Percentiles rank a stretch among this genome's conserved stretches.
phyloP scores from a whole-genome alignment of 2,329 filamentous ascomycete species.

The Claviceps purpurea region DNA sequence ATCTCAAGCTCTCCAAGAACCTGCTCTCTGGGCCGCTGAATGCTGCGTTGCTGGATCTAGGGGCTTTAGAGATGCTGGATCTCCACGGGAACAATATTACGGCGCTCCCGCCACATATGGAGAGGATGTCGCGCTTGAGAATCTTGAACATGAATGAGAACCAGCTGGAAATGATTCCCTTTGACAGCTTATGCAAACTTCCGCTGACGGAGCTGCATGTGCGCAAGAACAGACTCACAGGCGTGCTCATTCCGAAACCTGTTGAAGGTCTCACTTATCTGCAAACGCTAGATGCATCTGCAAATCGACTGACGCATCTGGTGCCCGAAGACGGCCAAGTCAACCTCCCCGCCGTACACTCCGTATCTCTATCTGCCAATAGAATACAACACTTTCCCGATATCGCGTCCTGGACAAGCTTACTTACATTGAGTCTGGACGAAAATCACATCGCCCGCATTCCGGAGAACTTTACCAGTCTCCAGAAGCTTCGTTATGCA shows the following conservation, averaged over 20 bases:
- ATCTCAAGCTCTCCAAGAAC: constrained; percentile 74
- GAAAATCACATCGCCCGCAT: constrained; percentile 68
- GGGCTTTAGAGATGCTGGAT: constrained; percentile 66
- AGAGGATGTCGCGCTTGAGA: constrained; percentile 55
- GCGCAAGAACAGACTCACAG: constrained; percentile 65
- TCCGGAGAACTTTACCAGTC: constrained; percentile 59
- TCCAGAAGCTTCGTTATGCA: constrained; percentile 57
- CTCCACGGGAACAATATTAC: constrained; percentile 69
- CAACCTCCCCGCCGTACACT: constrained; percentile 57
- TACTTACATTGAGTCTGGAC: constrained; percentile 62
- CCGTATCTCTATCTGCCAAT: constrained; percentile 69
- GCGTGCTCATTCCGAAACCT: constrained; percentile 53
- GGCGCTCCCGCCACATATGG: constrained; percentile 52
- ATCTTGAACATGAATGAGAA: constrained; percentile 74
- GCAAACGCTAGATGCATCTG: constrained; percentile 64
- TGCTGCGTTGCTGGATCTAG: constrained; percentile 47
- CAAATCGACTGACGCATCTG: constrained; percentile 55
- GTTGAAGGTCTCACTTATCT: constrained; percentile 48
- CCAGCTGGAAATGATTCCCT: constrained; percentile 55
- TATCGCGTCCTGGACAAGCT: constrained; percentile 57
- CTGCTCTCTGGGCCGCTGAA: constrained; percentile 55
- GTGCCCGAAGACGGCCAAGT: constrained; percentile 32
- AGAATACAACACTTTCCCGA: constrained; percentile 60
- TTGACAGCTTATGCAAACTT: constrained; percentile 52
- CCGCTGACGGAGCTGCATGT: constrained; percentile 61